Evolutionary conservation across 305 asterid species (phyloP).

Genomic region (Fraxinus albicans): DNA sequence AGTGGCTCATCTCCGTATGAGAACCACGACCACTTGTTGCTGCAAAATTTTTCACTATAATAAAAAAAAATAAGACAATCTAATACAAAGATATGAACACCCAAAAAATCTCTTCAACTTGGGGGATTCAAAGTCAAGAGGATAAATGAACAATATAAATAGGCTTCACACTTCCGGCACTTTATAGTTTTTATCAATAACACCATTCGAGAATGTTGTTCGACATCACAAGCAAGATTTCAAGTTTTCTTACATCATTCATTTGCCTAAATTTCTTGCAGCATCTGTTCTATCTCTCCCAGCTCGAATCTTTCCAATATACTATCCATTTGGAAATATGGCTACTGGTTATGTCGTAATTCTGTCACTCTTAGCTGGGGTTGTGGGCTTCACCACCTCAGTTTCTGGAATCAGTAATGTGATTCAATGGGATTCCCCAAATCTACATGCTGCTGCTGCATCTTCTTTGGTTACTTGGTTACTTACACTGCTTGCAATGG

Average conservation of each 20-base stretch:
- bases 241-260: not conserved
- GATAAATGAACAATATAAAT: not conserved
- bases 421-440: constrained; percentile 54
- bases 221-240: not conserved
- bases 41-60: not conserved
- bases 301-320: constrained; percentile 72
- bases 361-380: constrained; percentile 77
- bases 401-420: constrained; percentile 55
- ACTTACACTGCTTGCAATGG: constrained; percentile 89
- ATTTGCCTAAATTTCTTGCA: constrained; percentile 31
- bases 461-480: constrained; percentile 68
- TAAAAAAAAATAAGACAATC: not conserved
- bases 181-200: not conserved
- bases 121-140: not conserved
- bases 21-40: not conserved
- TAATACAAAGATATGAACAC: not conserved
- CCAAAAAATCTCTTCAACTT: not conserved
- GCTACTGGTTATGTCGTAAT: constrained; percentile 82
- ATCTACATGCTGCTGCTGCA: constrained; percentile 71
- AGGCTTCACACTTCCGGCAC: not conserved
- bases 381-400: constrained; percentile 80
- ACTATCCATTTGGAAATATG: constrained; percentile 78
- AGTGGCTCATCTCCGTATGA: not conserved
- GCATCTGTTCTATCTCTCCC: constrained; percentile 61
- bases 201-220: not conserved